Evolutionary conservation across 1,139 yeast species (phyloP).

Genomic region (Debaryomyces sp.): DNA sequence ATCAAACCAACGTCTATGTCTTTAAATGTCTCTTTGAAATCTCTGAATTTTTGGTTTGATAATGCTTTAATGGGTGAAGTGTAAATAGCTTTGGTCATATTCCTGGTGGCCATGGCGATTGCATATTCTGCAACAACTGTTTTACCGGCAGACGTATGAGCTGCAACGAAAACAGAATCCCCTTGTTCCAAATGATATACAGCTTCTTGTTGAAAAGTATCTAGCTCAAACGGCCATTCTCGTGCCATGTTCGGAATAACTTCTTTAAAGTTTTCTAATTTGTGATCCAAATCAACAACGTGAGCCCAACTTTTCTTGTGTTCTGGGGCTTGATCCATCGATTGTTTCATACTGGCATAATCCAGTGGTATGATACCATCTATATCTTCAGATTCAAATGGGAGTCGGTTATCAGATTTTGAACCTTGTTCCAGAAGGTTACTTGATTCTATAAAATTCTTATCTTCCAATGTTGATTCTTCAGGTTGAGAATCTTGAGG

Average conservation of each 20-base stretch:
- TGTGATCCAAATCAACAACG: slow-evolving; percentile 83
- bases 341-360: slow-evolving; percentile 28
- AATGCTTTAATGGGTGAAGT: slow-evolving; percentile 93
- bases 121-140: slow-evolving; percentile 95
- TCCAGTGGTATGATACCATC: slow-evolving; percentile 81
- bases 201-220: slow-evolving; percentile 96
- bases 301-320: slow-evolving; percentile 87
- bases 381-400: slow-evolving; percentile 50
- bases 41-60: slow-evolving; percentile 93
- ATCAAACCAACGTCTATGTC: slow-evolving; percentile 89
- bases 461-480: slow-evolving; percentile 23
- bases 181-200: slow-evolving; percentile 95
- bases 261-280: slow-evolving; percentile 79
- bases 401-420: slow-evolving; percentile 14
- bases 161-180: slow-evolving; percentile 97
- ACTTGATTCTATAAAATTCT: slow-evolving; percentile 11
- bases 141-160: slow-evolving; percentile 95
- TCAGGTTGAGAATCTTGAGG: slow-evolving; percentile 17
- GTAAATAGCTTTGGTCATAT: slow-evolving; percentile 89
- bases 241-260: slow-evolving; percentile 93
- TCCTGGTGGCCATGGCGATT: slow-evolving; percentile 87
- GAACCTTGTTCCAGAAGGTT: slow-evolving; percentile 3
- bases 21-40: slow-evolving; percentile 78
- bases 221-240: slow-evolving; percentile 90
- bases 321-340: slow-evolving; percentile 31